Percentiles rank a stretch among this genome's conserved stretches.
Evolutionary conservation across 306 rosid species (phyloP).

Genomic region (Glycine latifolia): DNA sequence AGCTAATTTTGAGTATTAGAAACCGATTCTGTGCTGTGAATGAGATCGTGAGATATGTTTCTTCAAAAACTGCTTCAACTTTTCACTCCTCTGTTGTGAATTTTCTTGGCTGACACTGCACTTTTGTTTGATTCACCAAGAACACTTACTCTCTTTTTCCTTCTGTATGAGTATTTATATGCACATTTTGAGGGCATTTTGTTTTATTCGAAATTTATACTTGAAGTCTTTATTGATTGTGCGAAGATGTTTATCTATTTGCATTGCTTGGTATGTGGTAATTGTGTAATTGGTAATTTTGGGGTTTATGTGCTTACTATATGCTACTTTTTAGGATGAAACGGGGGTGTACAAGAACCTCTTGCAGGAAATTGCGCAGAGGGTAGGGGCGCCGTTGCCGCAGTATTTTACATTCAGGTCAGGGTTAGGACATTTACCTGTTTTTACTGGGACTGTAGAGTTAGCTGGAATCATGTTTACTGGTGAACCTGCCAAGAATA

Average conservation of each 20-base stretch:
- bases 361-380: slow-evolving; percentile 95
- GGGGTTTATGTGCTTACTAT: slow-evolving; percentile 24
- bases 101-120: too few species aligned
- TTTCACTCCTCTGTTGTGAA: background rate
- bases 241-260: too few species aligned
- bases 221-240: too few species aligned
- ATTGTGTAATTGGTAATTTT: slow-evolving; percentile 10
- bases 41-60: slow-evolving; percentile 17
- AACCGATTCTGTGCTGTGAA: background rate
- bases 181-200: too few species aligned
- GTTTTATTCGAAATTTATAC: too few species aligned
- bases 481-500: slow-evolving; percentile 96
- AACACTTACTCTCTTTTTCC: too few species aligned
- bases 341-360: slow-evolving; percentile 99
- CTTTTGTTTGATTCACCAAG: too few species aligned
- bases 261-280: background rate
- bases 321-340: slow-evolving; percentile 71
- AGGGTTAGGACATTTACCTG: slow-evolving; percentile 95
- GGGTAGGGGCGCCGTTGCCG: slow-evolving; percentile 98
- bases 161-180: too few species aligned
- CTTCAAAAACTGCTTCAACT: slow-evolving; percentile 16
- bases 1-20: background rate
- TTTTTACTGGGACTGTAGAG: slow-evolving; percentile 95
- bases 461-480: slow-evolving; percentile 94
- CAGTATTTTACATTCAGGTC: slow-evolving; percentile 93